Evolutionary conservation across 768 basidiomycete genomes (phyloP).

Genomic region (Boletus fagicola): DNA sequence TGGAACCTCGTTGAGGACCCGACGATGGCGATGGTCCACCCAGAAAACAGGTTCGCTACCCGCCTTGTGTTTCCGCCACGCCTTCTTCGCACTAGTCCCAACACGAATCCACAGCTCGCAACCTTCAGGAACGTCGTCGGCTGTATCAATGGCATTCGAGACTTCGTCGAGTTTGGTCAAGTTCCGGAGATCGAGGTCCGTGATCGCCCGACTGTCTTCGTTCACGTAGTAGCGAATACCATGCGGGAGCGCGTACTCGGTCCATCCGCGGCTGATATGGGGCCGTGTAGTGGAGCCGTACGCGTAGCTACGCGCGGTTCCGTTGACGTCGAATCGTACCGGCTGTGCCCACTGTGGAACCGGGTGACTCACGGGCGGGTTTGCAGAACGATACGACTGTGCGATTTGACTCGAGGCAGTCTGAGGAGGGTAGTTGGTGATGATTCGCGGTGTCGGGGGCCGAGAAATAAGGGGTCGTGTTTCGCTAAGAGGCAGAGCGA

Average conservation of each 20-base stretch:
- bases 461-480: conserved; percentile 49
- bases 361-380: conserved; percentile 26
- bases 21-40: conserved; percentile 64
- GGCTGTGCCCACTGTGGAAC: conserved; percentile 30
- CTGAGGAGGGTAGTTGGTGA: conserved; percentile 22
- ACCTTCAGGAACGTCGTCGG: conserved; percentile 36
- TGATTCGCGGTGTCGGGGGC: conserved; percentile 30
- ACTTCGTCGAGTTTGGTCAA: conserved; percentile 45
- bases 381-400: conserved; percentile 22
- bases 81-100: conserved; percentile 27
- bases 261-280: conserved; percentile 56
- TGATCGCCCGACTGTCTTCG: conserved; percentile 57
- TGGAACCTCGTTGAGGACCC: conserved; percentile 48
- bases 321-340: conserved; percentile 26
- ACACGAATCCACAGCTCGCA: conserved; percentile 68
- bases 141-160: conserved; percentile 33
- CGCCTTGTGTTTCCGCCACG: conserved; percentile 34
- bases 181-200: conserved; percentile 65
- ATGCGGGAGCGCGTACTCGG: conserved; percentile 74
- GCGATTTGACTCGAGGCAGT: conserved; percentile 25
- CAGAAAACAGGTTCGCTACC: conserved; percentile 43
- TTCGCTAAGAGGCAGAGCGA: conserved; percentile 40
- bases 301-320: conserved; percentile 28
- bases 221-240: conserved; percentile 69
- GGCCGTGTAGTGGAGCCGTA: conserved; percentile 29